Evolutionary conservation across 164 flowering plant species (phyloP).

Genomic region (Tinospora cordifolia): DNA sequence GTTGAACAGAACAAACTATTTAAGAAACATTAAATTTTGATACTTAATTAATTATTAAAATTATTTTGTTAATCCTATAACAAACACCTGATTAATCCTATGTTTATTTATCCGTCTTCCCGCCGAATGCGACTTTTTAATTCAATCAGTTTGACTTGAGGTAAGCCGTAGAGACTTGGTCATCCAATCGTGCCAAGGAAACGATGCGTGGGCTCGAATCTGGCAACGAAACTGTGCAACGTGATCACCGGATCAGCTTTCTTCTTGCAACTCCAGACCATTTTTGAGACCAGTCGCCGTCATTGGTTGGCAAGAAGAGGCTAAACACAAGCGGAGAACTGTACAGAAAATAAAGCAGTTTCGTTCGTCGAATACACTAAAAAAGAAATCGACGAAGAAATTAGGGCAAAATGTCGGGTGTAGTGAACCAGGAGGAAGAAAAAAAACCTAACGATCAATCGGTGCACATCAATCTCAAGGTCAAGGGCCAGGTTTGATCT

Average conservation of each 20-base stretch:
- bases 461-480: slow-evolving; percentile 52
- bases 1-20: too few relatives aligned
- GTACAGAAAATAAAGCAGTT: not conserved
- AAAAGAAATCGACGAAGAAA: not conserved
- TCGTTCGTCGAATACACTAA: not conserved
- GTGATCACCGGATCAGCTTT: not conserved
- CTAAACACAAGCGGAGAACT: not conserved
- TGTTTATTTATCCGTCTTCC: too few relatives aligned
- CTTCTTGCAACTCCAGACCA: not conserved
- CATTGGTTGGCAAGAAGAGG: not conserved
- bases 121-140: too few relatives aligned
- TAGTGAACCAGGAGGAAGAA: slow-evolving; percentile 35
- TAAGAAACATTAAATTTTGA: too few relatives aligned
- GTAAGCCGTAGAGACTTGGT: not conserved
- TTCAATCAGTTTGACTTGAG: too few relatives aligned
- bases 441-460: slow-evolving; percentile 42
- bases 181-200: not conserved
- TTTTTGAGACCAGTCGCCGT: not conserved
- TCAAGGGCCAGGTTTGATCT: slow-evolving; percentile 45
- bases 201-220: too few relatives aligned
- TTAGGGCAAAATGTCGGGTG: slow-evolving; percentile 17
- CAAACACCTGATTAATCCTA: too few relatives aligned
- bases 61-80: too few relatives aligned
- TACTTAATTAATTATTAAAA: too few relatives aligned
- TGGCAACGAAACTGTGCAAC: not conserved